Evolutionary conservation across 1,284 basidiomycete genomes (phyloP).

Genomic region (Leccinum subrobustum): DNA sequence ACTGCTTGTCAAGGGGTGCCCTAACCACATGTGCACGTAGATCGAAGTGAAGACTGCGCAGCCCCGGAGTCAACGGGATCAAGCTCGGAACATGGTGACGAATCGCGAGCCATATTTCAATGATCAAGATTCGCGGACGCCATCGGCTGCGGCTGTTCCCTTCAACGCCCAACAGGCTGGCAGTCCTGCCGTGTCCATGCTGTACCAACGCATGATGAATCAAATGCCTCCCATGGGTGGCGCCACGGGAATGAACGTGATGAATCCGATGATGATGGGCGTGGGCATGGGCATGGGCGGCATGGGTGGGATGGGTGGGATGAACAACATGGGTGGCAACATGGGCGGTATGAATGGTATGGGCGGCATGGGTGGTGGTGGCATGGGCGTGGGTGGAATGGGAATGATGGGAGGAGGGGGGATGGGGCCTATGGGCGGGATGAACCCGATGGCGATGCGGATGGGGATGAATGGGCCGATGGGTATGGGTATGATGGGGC

Average conservation of each 20-base stretch:
- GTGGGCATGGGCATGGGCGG: constrained; percentile 39
- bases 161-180: constrained; percentile 35
- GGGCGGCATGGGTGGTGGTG: constrained; percentile 6
- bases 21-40: constrained; percentile 39
- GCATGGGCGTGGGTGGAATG: constrained; percentile 43
- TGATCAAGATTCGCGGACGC: constrained; percentile 34
- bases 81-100: constrained; percentile 36
- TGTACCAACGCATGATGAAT: constrained; percentile 58
- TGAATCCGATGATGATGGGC: constrained; percentile 40
- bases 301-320: constrained; percentile 37
- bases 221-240: constrained; percentile 47
- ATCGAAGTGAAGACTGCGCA: constrained; percentile 88
- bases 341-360: constrained; percentile 29
- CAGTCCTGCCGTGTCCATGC: constrained; percentile 51
- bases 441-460: constrained; percentile 33
- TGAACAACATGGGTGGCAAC: constrained; percentile 29
- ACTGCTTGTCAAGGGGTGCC: background rate
- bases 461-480: constrained; percentile 40
- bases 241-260: constrained; percentile 33
- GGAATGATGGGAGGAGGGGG: constrained; percentile 27
- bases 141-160: constrained; percentile 28
- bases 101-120: constrained; percentile 33
- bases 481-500: constrained; percentile 33
- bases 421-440: constrained; percentile 37
- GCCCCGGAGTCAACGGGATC: constrained; percentile 68